Conservation (phyloP, 495 filamentous ascomycete species). For the Aspergillus cavernicola region DNA sequence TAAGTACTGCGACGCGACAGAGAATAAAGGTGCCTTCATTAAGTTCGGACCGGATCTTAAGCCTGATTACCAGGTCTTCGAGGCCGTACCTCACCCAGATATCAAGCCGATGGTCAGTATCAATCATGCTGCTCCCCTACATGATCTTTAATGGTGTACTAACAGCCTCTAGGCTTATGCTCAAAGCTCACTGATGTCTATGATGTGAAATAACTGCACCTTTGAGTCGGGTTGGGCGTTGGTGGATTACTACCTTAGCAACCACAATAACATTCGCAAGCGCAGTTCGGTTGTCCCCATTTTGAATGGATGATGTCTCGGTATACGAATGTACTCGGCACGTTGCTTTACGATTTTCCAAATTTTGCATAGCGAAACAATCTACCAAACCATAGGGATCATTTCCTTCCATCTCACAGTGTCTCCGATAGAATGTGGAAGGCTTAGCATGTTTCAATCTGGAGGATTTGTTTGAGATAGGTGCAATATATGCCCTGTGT, state of each 20-base stretch:
- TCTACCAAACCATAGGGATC: slow-evolving; percentile 7
- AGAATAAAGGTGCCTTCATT: slow-evolving; percentile 98
- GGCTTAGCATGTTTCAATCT: neutral
- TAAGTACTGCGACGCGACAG: slow-evolving; percentile 94
- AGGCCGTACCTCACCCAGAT: slow-evolving; percentile 92
- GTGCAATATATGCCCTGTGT: neutral
- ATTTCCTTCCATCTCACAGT: neutral
- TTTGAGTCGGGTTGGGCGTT: slow-evolving; percentile 19
- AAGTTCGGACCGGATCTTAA: slow-evolving; percentile 92
- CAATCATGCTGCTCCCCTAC: neutral
- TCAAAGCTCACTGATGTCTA: slow-evolving; percentile 70
- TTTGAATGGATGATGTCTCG: slow-evolving; percentile 10
- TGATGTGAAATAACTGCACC: slow-evolving; percentile 42
- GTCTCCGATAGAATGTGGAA: neutral
- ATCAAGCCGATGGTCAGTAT: slow-evolving; percentile 88
- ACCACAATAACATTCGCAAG: slow-evolving; percentile 4
- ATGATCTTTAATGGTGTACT: neutral
- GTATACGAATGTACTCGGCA: slow-evolving; percentile 18
- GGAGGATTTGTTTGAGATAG: neutral
- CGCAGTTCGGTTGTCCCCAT: neutral
- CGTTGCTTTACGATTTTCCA: slow-evolving; percentile 16
- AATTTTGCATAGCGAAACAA: slow-evolving; percentile 26
- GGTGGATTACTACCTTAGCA: neutral
- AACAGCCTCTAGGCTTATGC: slow-evolving; percentile 62
- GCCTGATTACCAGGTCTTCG: slow-evolving; percentile 85